Percentiles rank a stretch among this genome's conserved stretches.
phyloP scores from a whole-genome alignment of 1,284 basidiomycete genomes.

The Abortiporus biennis region DNA sequence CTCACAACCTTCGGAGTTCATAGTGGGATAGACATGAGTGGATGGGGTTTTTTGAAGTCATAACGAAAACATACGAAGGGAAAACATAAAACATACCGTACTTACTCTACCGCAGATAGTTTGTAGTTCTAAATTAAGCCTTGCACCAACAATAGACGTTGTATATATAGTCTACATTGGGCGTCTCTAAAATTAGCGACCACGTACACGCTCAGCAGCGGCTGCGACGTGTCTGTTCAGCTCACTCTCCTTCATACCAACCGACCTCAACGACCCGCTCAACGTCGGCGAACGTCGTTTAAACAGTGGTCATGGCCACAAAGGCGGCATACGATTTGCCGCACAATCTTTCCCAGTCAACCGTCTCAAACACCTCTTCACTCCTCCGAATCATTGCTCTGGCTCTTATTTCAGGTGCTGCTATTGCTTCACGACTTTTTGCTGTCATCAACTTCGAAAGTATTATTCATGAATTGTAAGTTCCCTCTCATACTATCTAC shows the following conservation, averaged over 20 bases:
- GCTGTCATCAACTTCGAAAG: constrained; percentile 98
- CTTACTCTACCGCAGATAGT: no score
- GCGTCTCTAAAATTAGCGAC: neutral
- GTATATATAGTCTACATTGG: no score
- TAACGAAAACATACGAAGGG: no score
- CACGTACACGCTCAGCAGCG: neutral
- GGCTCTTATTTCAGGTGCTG: constrained; percentile 85
- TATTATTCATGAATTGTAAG: constrained; percentile 98
- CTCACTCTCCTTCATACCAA: neutral
- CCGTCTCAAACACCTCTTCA: constrained; percentile 78
- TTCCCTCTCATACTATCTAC: constrained; percentile 14
- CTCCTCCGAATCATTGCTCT: constrained; percentile 85
- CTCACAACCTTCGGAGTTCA: no score
- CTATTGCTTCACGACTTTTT: constrained; percentile 93
- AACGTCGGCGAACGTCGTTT: neutral
- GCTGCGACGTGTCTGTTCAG: neutral
- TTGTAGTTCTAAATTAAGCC: no score
- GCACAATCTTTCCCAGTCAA: constrained; percentile 58
- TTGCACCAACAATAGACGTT: no score
- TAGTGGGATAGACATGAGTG: no score
- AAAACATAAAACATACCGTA: no score
- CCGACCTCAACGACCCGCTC: neutral
- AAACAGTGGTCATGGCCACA: constrained; percentile 30
- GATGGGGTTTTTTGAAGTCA: no score
- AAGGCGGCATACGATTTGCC: constrained; percentile 60